Evolutionary conservation across 208 protist genomes (phyloP).

Genomic region (Crithidia acanthocephali): DNA sequence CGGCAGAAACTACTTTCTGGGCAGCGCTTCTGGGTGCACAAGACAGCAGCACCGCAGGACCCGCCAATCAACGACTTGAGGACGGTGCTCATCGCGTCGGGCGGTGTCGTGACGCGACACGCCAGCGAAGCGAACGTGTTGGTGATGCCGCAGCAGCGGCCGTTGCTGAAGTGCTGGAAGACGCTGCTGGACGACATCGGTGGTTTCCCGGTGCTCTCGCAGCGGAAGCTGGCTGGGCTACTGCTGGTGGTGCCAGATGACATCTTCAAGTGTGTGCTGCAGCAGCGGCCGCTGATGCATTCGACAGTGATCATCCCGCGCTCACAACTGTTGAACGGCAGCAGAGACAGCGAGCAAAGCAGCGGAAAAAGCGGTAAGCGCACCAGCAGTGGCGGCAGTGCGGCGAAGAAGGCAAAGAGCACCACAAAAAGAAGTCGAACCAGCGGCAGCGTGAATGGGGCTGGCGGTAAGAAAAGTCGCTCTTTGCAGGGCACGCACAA

Average conservation of each 20-base stretch:
- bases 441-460: background rate
- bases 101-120: slow-evolving; percentile 42
- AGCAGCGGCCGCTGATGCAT: slow-evolving; percentile 39
- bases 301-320: slow-evolving; percentile 41
- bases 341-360: background rate
- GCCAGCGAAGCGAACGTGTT: slow-evolving; percentile 40
- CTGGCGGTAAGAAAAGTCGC: background rate
- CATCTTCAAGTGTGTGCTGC: slow-evolving; percentile 72
- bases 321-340: background rate
- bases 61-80: slow-evolving; percentile 72
- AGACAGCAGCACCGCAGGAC: slow-evolving; percentile 53
- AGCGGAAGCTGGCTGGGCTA: slow-evolving; percentile 20
- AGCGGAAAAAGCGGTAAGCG: background rate
- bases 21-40: slow-evolving; percentile 68
- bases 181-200: slow-evolving; percentile 4
- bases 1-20: slow-evolving; percentile 53
- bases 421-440: no score
- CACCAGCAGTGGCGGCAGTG: background rate
- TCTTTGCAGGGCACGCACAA: slow-evolving; percentile 15
- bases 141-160: slow-evolving; percentile 45
- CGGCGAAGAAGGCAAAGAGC: no score
- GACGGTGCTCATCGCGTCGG: slow-evolving; percentile 61
- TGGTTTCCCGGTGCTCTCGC: background rate
- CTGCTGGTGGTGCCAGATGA: slow-evolving; percentile 61
- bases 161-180: slow-evolving; percentile 30